Conservation (phyloP, 2,329 filamentous ascomycete species). For the Ophiostoma tasmaniense region DNA sequence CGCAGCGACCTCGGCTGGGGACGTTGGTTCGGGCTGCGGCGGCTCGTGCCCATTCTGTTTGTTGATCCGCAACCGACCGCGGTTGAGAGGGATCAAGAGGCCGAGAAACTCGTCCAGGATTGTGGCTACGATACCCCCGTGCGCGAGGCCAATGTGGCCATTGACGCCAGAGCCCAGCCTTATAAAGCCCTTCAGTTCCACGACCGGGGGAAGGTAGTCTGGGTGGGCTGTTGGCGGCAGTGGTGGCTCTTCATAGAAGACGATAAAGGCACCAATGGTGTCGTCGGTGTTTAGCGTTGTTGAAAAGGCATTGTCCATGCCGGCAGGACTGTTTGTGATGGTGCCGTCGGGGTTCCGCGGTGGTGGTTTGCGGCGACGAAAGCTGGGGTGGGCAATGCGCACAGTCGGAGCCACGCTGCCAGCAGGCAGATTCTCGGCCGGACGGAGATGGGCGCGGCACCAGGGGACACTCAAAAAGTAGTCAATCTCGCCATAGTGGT, state of each 20-base stretch:
- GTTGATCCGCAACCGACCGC: slow-evolving; percentile 11
- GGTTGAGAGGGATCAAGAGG: slow-evolving; percentile 38
- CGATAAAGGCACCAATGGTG: slow-evolving; percentile 40
- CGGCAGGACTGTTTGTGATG: slow-evolving; percentile 6
- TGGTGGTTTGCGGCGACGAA: slow-evolving; percentile 30
- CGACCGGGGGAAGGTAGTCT: slow-evolving; percentile 18
- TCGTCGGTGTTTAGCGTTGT: slow-evolving; percentile 42
- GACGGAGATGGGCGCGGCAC: slow-evolving; percentile 37
- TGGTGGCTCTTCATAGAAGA: slow-evolving; percentile 34
- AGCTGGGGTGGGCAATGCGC: slow-evolving; percentile 31
- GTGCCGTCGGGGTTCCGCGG: slow-evolving; percentile 5
- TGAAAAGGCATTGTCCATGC: slow-evolving; percentile 28
- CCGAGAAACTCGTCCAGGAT: slow-evolving; percentile 53
- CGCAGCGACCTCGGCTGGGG: slow-evolving; percentile 15
- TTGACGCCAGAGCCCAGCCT: slow-evolving; percentile 44
- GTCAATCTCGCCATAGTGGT: not conserved
- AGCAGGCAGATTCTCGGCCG: slow-evolving; percentile 23
- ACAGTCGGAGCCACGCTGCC: slow-evolving; percentile 18
- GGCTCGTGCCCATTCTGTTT: slow-evolving; percentile 1
- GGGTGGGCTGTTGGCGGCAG: not conserved
- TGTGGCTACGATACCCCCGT: slow-evolving; percentile 50
- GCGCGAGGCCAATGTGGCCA: slow-evolving; percentile 43
- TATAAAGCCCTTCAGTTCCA: slow-evolving; percentile 29
- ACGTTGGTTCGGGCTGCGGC: not conserved
- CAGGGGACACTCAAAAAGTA: slow-evolving; percentile 38